phyloP scores from a whole-genome alignment of 352 stramenopile genomes.

The Phytophthora pini region DNA sequence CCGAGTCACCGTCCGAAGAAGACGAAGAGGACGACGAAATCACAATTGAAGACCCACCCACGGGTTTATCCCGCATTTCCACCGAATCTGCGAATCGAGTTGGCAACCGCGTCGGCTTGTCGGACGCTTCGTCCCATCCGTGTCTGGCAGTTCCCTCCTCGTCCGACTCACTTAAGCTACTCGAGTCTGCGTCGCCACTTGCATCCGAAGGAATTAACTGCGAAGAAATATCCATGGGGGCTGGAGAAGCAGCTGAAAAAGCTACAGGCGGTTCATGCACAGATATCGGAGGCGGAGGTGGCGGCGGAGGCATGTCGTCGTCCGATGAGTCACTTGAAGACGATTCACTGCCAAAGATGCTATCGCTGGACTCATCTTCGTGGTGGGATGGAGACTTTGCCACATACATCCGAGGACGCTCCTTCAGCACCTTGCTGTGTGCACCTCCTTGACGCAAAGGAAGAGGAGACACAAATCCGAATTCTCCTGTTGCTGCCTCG shows the following conservation, averaged over 20 bases:
- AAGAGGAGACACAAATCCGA: conserved; percentile 34
- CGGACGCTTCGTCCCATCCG: conserved; percentile 1
- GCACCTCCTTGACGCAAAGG: conserved; percentile 28
- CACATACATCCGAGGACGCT: conserved; percentile 83
- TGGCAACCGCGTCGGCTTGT: conserved; percentile 25
- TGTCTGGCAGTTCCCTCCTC: conserved; percentile 30
- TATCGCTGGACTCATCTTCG: conserved; percentile 88
- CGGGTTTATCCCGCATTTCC: conserved; percentile 9
- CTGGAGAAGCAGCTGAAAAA: conserved; percentile 15
- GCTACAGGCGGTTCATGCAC: conserved; percentile 16
- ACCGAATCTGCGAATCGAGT: conserved; percentile 19
- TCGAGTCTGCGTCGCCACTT: conserved; percentile 62
- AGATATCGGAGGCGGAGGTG: conserved; percentile 44
- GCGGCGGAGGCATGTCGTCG: conserved; percentile 59
- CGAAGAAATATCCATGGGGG: conserved; percentile 32
- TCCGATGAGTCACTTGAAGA: conserved; percentile 52
- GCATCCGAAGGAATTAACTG: conserved; percentile 44
- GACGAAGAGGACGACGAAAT: conserved; percentile 28
- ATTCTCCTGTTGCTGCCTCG: conserved; percentile 21
- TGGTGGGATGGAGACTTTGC: conserved; percentile 65
- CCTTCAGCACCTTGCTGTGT: conserved; percentile 57
- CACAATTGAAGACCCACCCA: conserved; percentile 2
- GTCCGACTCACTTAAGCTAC: conserved; percentile 54
- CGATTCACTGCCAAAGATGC: conserved; percentile 85
- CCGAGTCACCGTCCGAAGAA: conserved; percentile 39